These are phyloP conservation scores for Platismatia glauca DNA, from an alignment of 495 filamentous ascomycete species.

Conservation along the genomic window DNA sequence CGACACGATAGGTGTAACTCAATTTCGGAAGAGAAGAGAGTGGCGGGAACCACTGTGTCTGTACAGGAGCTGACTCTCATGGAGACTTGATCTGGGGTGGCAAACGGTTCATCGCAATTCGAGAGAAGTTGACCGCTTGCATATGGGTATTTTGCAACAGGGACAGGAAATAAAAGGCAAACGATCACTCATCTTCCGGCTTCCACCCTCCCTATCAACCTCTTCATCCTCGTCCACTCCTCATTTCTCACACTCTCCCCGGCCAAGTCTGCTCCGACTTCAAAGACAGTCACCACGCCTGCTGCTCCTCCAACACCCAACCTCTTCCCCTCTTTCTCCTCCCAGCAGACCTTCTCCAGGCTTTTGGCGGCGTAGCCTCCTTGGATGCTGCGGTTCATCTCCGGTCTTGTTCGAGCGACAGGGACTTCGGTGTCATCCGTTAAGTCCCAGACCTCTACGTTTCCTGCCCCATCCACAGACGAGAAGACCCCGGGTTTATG, in stretches of 20 bases:
- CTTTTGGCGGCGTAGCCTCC: conserved; percentile 61
- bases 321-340: conserved; percentile 74
- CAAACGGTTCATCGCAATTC: background rate
- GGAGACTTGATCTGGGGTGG: background rate
- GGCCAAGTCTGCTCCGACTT: conserved; percentile 77
- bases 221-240: conserved; percentile 88
- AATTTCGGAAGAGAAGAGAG: background rate
- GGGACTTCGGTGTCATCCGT: conserved; percentile 88
- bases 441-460: conserved; percentile 91
- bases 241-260: conserved; percentile 74
- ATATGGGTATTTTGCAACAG: conserved; percentile 4
- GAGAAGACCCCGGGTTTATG: conserved; percentile 88
- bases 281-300: conserved; percentile 82
- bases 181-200: conserved; percentile 13
- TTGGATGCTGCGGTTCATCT: conserved; percentile 43
- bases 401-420: conserved; percentile 61
- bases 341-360: conserved; percentile 90
- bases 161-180: too few relatives aligned
- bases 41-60: background rate
- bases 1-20: background rate
- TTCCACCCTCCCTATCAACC: conserved; percentile 60
- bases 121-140: background rate
- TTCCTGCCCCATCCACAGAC: conserved; percentile 86
- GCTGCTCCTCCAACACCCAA: conserved; percentile 85
- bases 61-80: background rate